Conservation (phyloP, 345 rosid species). For the Eucalyptus sp. region DNA sequence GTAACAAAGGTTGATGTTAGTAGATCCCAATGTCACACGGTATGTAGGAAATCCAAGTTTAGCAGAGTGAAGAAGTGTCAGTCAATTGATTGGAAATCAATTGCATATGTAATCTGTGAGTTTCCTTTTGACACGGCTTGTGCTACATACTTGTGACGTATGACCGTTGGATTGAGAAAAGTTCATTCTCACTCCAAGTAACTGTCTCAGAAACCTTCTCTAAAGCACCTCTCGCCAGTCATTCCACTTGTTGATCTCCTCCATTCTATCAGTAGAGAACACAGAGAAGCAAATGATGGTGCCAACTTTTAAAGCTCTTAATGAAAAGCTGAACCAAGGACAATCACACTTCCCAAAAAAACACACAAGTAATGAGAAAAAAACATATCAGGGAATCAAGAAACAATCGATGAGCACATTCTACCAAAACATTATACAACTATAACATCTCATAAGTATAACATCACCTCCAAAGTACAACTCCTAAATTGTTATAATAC, state of each 20-base stretch:
- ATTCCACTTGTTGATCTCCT: neutral
- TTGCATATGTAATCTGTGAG: neutral
- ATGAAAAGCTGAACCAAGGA: neutral
- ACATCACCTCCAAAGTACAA: neutral
- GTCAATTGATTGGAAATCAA: neutral
- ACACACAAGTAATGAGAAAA: constrained; percentile 3
- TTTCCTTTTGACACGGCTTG: neutral
- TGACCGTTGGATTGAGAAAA: neutral
- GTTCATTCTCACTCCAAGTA: neutral
- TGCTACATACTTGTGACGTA: neutral
- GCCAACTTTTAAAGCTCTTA: neutral
- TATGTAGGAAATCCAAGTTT: neutral
- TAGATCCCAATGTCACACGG: neutral
- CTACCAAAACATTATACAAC: neutral
- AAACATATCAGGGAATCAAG: neutral
- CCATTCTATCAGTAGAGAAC: neutral
- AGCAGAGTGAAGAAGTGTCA: neutral
- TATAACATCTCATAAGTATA: neutral
- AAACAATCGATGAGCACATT: neutral
- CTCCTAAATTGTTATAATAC: neutral
- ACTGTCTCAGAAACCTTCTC: neutral
- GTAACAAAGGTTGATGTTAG: neutral
- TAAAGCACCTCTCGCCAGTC: neutral
- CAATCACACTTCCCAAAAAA: neutral
- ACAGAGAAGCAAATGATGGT: neutral